Evolutionary conservation across 1,284 basidiomycete genomes (phyloP).

Genomic region (Irpex sp.): DNA sequence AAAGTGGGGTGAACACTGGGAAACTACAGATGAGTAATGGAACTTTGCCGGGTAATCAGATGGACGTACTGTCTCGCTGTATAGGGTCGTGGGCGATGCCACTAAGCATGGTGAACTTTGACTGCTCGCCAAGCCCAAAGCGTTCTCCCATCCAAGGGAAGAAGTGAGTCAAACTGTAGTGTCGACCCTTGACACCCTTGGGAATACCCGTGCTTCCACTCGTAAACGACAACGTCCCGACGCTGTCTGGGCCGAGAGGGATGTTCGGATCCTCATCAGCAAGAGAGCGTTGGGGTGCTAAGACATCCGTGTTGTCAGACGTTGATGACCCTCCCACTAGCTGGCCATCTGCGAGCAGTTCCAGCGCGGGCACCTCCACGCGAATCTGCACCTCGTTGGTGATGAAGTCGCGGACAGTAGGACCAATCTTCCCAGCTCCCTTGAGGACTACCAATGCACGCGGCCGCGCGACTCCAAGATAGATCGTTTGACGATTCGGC

Average conservation of each 20-base stretch:
- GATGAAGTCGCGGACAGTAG: constrained; percentile 85
- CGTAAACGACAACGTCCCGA: constrained; percentile 95
- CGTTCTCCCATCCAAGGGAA: constrained; percentile 99
- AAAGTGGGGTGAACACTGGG: constrained; percentile 95
- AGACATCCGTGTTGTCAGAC: constrained; percentile 41
- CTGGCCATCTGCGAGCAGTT: constrained; percentile 58
- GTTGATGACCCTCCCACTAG: constrained; percentile 60
- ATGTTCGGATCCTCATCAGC: constrained; percentile 75
- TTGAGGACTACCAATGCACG: constrained; percentile 91
- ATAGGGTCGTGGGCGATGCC: constrained; percentile 99
- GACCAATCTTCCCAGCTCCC: constrained; percentile 81
- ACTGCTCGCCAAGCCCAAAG: constrained; percentile 73
- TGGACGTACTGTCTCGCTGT: constrained; percentile 88
- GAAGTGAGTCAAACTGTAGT: constrained; percentile 97
- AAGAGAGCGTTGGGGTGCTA: constrained; percentile 47
- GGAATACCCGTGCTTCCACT: constrained; percentile 98
- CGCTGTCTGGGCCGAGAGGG: constrained; percentile 87
- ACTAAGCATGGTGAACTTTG: constrained; percentile 97
- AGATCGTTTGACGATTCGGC: constrained; percentile 90
- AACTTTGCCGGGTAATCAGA: neutral
- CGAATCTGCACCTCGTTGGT: constrained; percentile 78
- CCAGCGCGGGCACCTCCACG: constrained; percentile 90
- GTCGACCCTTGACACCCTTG: constrained; percentile 93
- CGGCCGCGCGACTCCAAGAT: constrained; percentile 91
- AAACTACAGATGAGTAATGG: constrained; percentile 6